Evolutionary conservation across 1,139 yeast species (phyloP).

Genomic region (Candida frijolesensis): DNA sequence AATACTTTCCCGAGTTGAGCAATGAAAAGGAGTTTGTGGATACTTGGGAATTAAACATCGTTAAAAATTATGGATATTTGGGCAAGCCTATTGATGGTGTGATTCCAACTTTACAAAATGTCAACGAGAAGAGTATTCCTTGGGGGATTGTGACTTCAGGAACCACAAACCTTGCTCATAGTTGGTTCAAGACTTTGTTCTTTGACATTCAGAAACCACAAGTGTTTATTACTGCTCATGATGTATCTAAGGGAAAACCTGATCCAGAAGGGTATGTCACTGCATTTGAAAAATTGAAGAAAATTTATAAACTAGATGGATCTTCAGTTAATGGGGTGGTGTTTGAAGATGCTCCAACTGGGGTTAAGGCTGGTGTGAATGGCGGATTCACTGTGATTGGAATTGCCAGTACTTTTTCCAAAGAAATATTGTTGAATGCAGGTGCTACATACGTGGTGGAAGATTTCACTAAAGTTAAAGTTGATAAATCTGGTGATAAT

Average conservation of each 20-base stretch:
- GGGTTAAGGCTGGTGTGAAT: slow-evolving; percentile 21
- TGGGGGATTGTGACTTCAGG: slow-evolving; percentile 29
- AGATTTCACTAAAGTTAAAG: slow-evolving; percentile 19
- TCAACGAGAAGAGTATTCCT: slow-evolving; percentile 13
- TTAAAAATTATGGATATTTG: slow-evolving; percentile 20
- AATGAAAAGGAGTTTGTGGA: slow-evolving; percentile 15
- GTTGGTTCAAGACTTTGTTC: slow-evolving; percentile 21
- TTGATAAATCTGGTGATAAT: slow-evolving; percentile 4
- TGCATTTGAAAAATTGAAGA: slow-evolving; percentile 16
- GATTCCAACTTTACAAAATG: slow-evolving; percentile 13
- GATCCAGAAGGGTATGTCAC: slow-evolving; percentile 23
- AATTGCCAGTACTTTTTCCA: slow-evolving; percentile 22
- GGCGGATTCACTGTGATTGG: slow-evolving; percentile 25
- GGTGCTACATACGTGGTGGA: slow-evolving; percentile 24
- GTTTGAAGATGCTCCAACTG: slow-evolving; percentile 27
- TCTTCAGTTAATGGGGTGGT: slow-evolving; percentile 17
- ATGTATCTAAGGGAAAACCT: slow-evolving; percentile 18
- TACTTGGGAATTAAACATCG: slow-evolving; percentile 20
- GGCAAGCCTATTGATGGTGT: slow-evolving; percentile 21
- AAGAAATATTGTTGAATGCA: slow-evolving; percentile 20
- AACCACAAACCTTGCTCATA: slow-evolving; percentile 20
- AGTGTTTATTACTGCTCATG: slow-evolving; percentile 25
- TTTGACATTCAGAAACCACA: slow-evolving; percentile 14
- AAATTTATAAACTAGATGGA: slow-evolving; percentile 2
- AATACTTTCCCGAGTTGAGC: slow-evolving; percentile 18